phyloP scores from a whole-genome alignment of 192 early-diverging fungal genomes.

The Backusella morwellensis region DNA sequence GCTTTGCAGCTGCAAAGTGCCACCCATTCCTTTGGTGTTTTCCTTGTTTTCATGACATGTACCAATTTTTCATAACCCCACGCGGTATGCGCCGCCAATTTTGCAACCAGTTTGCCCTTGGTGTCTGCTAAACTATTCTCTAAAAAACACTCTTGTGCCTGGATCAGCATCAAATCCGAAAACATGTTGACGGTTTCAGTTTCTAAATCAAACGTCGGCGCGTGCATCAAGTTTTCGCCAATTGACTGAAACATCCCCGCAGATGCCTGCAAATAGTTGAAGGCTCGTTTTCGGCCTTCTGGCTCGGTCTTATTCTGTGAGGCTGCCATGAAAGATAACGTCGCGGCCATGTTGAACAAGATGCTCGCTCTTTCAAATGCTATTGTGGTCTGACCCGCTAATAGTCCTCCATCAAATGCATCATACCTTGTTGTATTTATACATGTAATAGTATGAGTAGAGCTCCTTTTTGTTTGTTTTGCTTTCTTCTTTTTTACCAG shows the following conservation, averaged over 20 bases:
- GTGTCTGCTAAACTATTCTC: slow-evolving; percentile 82
- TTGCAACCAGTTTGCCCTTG: slow-evolving; percentile 78
- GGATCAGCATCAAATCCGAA: slow-evolving; percentile 83
- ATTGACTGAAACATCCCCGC: slow-evolving; percentile 93
- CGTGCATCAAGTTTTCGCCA: slow-evolving; percentile 97
- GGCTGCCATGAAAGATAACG: slow-evolving; percentile 68
- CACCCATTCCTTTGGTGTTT: slow-evolving; percentile 73
- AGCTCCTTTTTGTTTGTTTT: background rate
- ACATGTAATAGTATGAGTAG: background rate
- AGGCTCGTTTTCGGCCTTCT: slow-evolving; percentile 76
- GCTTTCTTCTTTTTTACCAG: slow-evolving; percentile 59
- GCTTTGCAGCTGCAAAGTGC: slow-evolving; percentile 82
- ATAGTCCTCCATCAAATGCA: slow-evolving; percentile 74
- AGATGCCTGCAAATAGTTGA: slow-evolving; percentile 88
- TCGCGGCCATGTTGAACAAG: slow-evolving; percentile 92
- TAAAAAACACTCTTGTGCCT: slow-evolving; percentile 92
- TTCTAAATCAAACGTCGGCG: slow-evolving; percentile 88
- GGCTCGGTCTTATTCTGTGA: slow-evolving; percentile 69
- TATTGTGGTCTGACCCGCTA: slow-evolving; percentile 79
- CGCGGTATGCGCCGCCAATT: slow-evolving; percentile 79
- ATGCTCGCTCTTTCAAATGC: slow-evolving; percentile 96
- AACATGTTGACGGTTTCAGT: slow-evolving; percentile 86
- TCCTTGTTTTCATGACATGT: slow-evolving; percentile 67
- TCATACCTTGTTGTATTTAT: slow-evolving; percentile 55
- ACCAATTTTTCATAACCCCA: slow-evolving; percentile 72